Conservation (phyloP, 495 filamentous ascomycete genomes). For the Aspergillus olivimuriae region DNA sequence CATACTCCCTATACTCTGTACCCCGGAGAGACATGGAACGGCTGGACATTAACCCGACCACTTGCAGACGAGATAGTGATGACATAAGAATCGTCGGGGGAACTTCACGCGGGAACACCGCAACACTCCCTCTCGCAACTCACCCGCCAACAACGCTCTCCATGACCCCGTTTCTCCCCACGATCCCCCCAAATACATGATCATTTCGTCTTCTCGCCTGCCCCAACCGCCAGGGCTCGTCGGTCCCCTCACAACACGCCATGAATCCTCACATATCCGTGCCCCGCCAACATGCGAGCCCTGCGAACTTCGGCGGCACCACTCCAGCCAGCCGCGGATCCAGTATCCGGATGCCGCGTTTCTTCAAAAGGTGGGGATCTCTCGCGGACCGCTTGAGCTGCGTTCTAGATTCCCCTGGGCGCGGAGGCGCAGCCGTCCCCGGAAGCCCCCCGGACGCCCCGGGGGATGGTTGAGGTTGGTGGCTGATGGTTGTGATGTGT, state of each 20-base stretch:
- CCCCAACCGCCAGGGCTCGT: not conserved
- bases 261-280: slow-evolving; percentile 62
- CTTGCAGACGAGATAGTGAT: too few species aligned
- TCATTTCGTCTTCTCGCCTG: too few species aligned
- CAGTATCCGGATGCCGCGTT: slow-evolving; percentile 50
- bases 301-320: slow-evolving; percentile 47
- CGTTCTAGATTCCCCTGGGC: not conserved
- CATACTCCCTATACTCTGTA: too few species aligned
- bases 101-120: too few species aligned
- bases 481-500: slow-evolving; percentile 3
- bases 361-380: slow-evolving; percentile 51
- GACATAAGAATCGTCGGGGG: too few species aligned
- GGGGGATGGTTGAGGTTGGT: not conserved
- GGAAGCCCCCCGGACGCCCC: too few species aligned
- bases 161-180: too few species aligned
- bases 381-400: not conserved
- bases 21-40: too few species aligned
- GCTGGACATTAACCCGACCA: too few species aligned
- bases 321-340: slow-evolving; percentile 43
- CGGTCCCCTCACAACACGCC: slow-evolving; percentile 2
- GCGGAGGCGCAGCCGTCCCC: not conserved
- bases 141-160: too few species aligned
- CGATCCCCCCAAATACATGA: too few species aligned
- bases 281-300: slow-evolving; percentile 51
- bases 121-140: too few species aligned